phyloP scores from a whole-genome alignment of 1,284 basidiomycete species.

The Sparassis latifolia region DNA sequence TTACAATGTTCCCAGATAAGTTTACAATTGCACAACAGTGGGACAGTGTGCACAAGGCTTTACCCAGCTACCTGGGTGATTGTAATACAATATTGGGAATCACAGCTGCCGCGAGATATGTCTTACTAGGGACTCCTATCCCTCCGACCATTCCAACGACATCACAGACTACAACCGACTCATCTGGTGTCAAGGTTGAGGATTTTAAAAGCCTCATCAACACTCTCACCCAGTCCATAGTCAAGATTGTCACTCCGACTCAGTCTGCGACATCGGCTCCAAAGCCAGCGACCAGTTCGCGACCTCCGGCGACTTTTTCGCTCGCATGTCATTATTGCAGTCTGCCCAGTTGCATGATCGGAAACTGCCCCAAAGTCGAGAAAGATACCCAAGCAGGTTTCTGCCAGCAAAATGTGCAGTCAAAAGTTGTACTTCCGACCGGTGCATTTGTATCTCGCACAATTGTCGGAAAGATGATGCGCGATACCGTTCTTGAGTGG shows the following conservation, averaged over 20 bases:
- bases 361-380: conserved; percentile 1
- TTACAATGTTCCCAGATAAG: conserved; percentile 3
- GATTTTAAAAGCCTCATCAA: neutral
- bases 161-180: neutral
- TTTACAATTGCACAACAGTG: too few species aligned
- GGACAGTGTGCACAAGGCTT: too few species aligned
- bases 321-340: neutral
- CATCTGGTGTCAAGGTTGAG: neutral
- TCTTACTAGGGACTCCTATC: too few species aligned
- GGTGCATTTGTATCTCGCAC: conserved; percentile 2
- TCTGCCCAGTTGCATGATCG: neutral
- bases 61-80: too few species aligned
- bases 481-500: conserved; percentile 7
- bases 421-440: conserved; percentile 5
- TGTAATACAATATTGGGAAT: too few species aligned
- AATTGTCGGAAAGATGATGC: neutral
- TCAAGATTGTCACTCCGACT: neutral
- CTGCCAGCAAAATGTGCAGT: conserved; percentile 1
- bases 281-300: neutral
- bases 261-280: neutral
- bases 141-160: too few species aligned
- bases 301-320: neutral
- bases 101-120: too few species aligned
- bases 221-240: neutral
- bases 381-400: conserved; percentile 4